Percentiles rank a stretch among this genome's conserved stretches.
Conservation (phyloP, 441 rosid species). For the Gossypium trilobum region DNA sequence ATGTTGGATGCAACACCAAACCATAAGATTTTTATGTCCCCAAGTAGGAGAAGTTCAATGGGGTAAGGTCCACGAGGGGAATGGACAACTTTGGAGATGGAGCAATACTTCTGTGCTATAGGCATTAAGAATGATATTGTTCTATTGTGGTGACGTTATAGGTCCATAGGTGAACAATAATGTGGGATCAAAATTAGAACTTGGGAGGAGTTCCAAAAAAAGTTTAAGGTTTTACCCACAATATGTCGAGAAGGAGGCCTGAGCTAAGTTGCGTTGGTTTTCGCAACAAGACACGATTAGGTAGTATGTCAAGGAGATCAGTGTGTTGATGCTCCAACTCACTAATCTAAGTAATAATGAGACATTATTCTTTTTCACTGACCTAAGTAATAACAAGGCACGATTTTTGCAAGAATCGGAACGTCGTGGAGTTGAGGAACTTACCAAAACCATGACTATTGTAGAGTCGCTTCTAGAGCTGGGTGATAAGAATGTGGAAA, state of each 20-base stretch:
- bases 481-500: not conserved
- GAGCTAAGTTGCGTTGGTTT: not conserved
- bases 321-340: not conserved
- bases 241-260: not conserved
- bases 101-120: not conserved
- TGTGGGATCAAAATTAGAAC: not conserved
- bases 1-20: not conserved
- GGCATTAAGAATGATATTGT: not conserved
- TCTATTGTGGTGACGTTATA: not conserved
- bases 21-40: not conserved
- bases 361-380: no score
- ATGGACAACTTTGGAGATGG: not conserved
- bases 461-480: not conserved
- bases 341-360: not conserved
- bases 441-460: not conserved
- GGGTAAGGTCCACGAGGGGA: not conserved
- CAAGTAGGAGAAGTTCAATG: not conserved
- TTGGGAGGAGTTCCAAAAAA: not conserved
- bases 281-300: not conserved
- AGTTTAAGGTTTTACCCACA: not conserved
- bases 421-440: not conserved
- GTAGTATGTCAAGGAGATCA: not conserved
- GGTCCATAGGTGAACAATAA: not conserved
- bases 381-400: no score
- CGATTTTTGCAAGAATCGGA: no score